phyloP scores from a whole-genome alignment of 2,329 filamentous ascomycete genomes.

The Endocalyx cinctus region DNA sequence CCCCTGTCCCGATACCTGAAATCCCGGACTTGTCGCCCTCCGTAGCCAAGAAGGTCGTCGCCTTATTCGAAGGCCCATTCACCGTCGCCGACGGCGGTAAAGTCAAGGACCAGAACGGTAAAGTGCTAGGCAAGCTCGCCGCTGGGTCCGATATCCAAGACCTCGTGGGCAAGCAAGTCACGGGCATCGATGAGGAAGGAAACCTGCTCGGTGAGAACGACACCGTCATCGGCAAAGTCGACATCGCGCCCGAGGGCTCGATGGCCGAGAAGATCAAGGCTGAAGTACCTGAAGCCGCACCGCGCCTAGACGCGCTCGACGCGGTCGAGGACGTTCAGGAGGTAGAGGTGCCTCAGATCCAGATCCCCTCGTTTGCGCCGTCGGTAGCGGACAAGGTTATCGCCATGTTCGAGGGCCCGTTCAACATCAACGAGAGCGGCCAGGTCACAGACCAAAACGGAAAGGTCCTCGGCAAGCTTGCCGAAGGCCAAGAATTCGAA shows the following conservation, averaged over 20 bases:
- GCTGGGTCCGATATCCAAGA: constrained; percentile 25
- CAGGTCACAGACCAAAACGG: constrained; percentile 44
- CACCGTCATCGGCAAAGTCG: constrained; percentile 57
- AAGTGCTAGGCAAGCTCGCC: constrained; percentile 46
- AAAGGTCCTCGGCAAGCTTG: constrained; percentile 28
- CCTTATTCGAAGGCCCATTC: constrained; percentile 44
- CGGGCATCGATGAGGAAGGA: constrained; percentile 60
- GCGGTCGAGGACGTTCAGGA: no score
- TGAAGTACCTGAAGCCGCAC: constrained; percentile 25
- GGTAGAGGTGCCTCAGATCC: constrained; percentile 22
- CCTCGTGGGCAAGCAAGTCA: constrained; percentile 57
- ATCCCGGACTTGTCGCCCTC: constrained; percentile 40
- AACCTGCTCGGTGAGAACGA: constrained; percentile 62
- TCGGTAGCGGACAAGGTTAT: constrained; percentile 28
- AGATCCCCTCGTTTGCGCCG: constrained; percentile 27
- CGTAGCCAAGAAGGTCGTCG: constrained; percentile 35
- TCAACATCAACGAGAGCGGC: constrained; percentile 41
- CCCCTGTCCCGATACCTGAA: constrained; percentile 25
- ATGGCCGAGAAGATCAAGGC: constrained; percentile 27
- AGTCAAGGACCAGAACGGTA: constrained; percentile 53
- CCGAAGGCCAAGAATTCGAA: constrained; percentile 24
- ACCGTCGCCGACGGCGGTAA: constrained; percentile 49
- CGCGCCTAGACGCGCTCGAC: constrained; percentile 39
- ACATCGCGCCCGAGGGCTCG: constrained; percentile 42
- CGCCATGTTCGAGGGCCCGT: constrained; percentile 28